Base-by-base conservation (phyloP, 2,329 filamentous ascomycete genomes). In the Seiridium unicorne region DNA sequence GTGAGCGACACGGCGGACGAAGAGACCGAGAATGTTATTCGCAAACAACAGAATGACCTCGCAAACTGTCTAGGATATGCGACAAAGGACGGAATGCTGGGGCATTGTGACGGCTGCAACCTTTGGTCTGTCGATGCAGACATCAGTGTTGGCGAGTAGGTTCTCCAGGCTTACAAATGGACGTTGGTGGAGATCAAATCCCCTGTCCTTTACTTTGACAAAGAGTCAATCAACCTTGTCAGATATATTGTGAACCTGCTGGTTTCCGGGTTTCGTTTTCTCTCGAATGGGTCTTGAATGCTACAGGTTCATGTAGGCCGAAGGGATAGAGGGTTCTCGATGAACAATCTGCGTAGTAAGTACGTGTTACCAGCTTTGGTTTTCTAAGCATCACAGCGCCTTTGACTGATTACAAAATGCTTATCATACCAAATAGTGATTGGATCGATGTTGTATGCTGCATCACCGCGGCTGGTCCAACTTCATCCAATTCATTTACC, bases 271-370 rank as follows among this genome's bases (percentile, higher is more conserved):
- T 60, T 18, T 32, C 10, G 58, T n/a, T 51, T 60, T 31, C 40
- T 60, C 6, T 8, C 34, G 18, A 60, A 60, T 40, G 2, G 35
- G 6, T 9, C 42, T 11, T 35, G 18, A 32, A 60, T 56, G 58
- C 10, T 56, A 6, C 58, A 60, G 26, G 58, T 60, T 13, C 58
- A 60, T 32, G 44, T 60, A 9, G 58, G 58, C 6, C 31, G 58
- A 9, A 51, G 58, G 13, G n/a, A 7, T 6, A 11, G 36, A 13
- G 44, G 58, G 11, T 60, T 46, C 26, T 48, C 58, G 3, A 32
- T 60, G n/a, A 44, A 47, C 8, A 48, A 56, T 13, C 36, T 60
- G 26, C 58, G 18, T 4, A 48, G 51, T 55, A 42, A 55, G 51
- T 44, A 55, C 51, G 38, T 42, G 7, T 42, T 42, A 31, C 3